Evolutionary conservation across 2,329 filamentous ascomycete genomes (phyloP).

Genomic region (Sordariomycetes sp.): DNA sequence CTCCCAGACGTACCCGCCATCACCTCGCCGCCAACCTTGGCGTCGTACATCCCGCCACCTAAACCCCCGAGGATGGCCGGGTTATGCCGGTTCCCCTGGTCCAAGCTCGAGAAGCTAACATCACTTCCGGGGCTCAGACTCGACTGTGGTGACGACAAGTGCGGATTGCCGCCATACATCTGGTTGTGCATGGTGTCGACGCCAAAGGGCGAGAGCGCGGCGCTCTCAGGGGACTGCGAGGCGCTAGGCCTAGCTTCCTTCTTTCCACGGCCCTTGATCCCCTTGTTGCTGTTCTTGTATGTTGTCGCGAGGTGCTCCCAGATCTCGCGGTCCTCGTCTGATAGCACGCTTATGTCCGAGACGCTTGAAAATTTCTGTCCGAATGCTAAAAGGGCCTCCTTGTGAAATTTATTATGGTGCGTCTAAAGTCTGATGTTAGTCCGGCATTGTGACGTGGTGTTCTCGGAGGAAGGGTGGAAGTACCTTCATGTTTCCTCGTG

Average conservation of each 20-base stretch:
- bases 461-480: slow-evolving; percentile 5
- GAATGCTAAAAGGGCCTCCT: slow-evolving; percentile 54
- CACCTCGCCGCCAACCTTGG: neutral
- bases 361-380: slow-evolving; percentile 57
- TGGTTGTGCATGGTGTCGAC: neutral
- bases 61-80: neutral
- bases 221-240: slow-evolving; percentile 10
- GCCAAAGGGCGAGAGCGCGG: slow-evolving; percentile 3
- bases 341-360: slow-evolving; percentile 47
- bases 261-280: slow-evolving; percentile 91
- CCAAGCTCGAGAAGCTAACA: neutral
- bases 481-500: slow-evolving; percentile 86
- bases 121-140: neutral
- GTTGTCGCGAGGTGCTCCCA: slow-evolving; percentile 73
- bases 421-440: slow-evolving; percentile 32
- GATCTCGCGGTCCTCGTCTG: slow-evolving; percentile 57
- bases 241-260: slow-evolving; percentile 46
- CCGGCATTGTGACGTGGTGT: neutral
- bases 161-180: neutral
- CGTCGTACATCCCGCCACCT: neutral
- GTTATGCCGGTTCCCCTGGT: neutral
- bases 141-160: neutral
- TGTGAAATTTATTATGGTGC: slow-evolving; percentile 91
- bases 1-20: neutral
- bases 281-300: slow-evolving; percentile 98